phyloP scores from a whole-genome alignment of 2,329 filamentous ascomycete species.

The Coniella vitis region DNA sequence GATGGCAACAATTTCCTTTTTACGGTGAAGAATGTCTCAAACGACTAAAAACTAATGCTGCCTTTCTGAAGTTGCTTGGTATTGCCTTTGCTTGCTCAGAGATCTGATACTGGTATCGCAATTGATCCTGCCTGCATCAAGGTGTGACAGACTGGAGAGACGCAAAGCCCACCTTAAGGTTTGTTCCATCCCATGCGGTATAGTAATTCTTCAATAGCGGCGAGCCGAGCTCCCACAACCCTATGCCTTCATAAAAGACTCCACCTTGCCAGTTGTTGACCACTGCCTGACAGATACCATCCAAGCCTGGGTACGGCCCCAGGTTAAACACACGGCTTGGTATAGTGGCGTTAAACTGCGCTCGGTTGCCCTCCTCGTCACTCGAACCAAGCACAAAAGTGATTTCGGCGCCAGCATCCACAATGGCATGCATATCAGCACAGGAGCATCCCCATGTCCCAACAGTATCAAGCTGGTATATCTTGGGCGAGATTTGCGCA shows the following conservation, averaged over 20 bases:
- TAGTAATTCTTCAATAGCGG: constrained; percentile 28
- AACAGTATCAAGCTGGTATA: constrained; percentile 23
- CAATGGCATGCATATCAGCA: constrained; percentile 20
- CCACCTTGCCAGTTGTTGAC: constrained; percentile 19
- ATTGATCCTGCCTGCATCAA: too few species aligned
- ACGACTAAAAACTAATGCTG: too few species aligned
- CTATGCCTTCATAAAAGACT: neutral
- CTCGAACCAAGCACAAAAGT: constrained; percentile 26
- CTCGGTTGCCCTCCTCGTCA: constrained; percentile 7
- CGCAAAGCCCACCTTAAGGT: constrained; percentile 22
- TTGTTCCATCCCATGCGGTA: constrained; percentile 26
- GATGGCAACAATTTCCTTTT: too few species aligned
- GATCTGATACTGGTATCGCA: too few species aligned
- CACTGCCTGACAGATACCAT: constrained; percentile 25
- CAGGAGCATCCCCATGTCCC: constrained; percentile 28
- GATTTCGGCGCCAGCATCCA: constrained; percentile 17
- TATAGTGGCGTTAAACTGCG: constrained; percentile 22
- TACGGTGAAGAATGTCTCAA: too few species aligned
- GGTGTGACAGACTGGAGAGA: too few species aligned
- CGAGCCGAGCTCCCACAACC: constrained; percentile 25
- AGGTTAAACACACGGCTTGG: constrained; percentile 24
- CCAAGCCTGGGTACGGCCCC: constrained; percentile 22
- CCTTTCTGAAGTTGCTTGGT: too few species aligned
- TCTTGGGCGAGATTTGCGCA: constrained; percentile 22
- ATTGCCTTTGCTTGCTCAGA: too few species aligned